Conservation (phyloP, 768 basidiomycete species). For the Thelephora ganbajun region DNA sequence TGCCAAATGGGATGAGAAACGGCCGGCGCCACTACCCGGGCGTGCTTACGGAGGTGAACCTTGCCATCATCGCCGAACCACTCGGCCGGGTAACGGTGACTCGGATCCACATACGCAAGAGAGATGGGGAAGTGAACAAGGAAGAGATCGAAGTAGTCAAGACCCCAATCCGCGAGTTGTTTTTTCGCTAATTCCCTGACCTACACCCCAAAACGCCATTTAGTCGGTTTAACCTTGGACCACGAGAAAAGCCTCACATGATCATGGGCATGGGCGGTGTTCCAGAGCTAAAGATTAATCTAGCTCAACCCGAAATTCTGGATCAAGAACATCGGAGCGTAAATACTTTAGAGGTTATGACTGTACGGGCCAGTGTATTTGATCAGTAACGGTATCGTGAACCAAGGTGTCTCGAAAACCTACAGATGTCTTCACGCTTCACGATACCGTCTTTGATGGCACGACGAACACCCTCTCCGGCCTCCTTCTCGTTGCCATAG, state of each 20-base stretch:
- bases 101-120: slow-evolving; percentile 67
- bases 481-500: slow-evolving; percentile 84
- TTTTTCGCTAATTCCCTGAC: slow-evolving; percentile 39
- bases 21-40: neutral
- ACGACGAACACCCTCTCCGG: slow-evolving; percentile 61
- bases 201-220: slow-evolving; percentile 15
- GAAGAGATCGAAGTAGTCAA: slow-evolving; percentile 76
- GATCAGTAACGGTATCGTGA: neutral
- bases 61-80: slow-evolving; percentile 68
- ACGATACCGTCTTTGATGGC: slow-evolving; percentile 76
- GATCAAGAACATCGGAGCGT: too few species aligned
- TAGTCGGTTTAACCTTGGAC: neutral
- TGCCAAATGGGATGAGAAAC: slow-evolving; percentile 11
- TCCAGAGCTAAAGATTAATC: slow-evolving; percentile 49
- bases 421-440: slow-evolving; percentile 78
- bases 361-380: slow-evolving; percentile 18
- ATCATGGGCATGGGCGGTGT: slow-evolving; percentile 74
- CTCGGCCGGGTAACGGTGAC: slow-evolving; percentile 65
- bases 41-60: slow-evolving; percentile 41
- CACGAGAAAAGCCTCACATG: slow-evolving; percentile 30
- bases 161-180: slow-evolving; percentile 71
- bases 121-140: slow-evolving; percentile 80
- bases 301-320: neutral
- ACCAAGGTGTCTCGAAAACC: slow-evolving; percentile 16
- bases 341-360: slow-evolving; percentile 73